Percentiles rank a stretch among this genome's conserved stretches.
Evolutionary conservation across 257 asterid genomes (phyloP).

Genomic region (Avicennia marina): DNA sequence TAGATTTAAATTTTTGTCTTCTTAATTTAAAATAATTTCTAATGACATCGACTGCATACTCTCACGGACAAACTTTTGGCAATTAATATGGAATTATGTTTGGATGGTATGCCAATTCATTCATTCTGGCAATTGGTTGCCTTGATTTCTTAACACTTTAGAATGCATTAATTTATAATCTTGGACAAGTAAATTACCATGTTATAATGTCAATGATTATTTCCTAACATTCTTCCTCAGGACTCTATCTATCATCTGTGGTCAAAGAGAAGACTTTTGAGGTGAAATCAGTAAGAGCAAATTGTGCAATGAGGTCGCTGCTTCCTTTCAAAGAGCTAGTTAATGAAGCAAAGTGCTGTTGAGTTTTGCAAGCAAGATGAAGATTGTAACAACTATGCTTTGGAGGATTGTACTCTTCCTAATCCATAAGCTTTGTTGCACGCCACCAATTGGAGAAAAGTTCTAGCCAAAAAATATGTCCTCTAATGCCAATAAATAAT

Average conservation of each 20-base stretch:
- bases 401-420: conserved; percentile 53
- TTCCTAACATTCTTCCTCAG: conserved; percentile 23
- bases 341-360: conserved; percentile 33
- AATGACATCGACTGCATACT: too few species aligned
- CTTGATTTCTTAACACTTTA: conserved; percentile 3
- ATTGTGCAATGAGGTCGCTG: conserved; percentile 40
- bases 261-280: conserved; percentile 44
- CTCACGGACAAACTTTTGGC: too few species aligned
- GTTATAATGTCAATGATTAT: too few species aligned
- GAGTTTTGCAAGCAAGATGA: conserved; percentile 37
- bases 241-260: conserved; percentile 44
- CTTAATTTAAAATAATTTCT: conserved; percentile 5
- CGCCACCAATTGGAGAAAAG: conserved; percentile 85
- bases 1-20: background rate
- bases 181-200: too few species aligned
- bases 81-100: too few species aligned
- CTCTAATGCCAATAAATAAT: too few species aligned
- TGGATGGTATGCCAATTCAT: too few species aligned
- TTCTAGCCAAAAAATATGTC: conserved; percentile 47
- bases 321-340: conserved; percentile 71
- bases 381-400: conserved; percentile 23
- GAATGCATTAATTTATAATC: too few species aligned
- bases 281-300: conserved; percentile 38
- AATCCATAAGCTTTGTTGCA: conserved; percentile 62
- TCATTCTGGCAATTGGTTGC: conserved; percentile 11